Conservation (phyloP, 129 eudicot species). For the Centrapalus pauciflorus region DNA sequence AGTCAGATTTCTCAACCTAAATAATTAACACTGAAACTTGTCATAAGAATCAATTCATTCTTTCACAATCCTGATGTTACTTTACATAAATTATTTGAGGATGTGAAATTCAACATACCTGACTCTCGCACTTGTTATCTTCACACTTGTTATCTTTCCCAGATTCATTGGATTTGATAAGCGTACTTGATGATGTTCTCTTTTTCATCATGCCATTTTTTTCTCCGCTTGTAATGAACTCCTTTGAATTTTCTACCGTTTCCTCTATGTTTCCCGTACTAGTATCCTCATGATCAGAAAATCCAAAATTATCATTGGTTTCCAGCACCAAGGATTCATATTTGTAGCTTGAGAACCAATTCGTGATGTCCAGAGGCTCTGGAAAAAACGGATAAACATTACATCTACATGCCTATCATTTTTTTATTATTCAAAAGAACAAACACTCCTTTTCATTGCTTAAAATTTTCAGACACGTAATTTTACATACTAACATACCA, state of each 20-base stretch:
- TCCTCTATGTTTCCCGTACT: not conserved
- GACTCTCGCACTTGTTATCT: not conserved
- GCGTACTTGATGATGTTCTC: not conserved
- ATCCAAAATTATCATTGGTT: conserved; percentile 41
- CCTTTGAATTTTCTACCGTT: not conserved
- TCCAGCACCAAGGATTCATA: conserved; percentile 66
- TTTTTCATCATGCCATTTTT: not conserved
- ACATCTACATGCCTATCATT: not conserved
- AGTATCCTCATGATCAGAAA: conserved; percentile 23
- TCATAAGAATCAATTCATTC: not conserved
- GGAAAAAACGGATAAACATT: not conserved
- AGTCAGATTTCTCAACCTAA: conserved; percentile 16
- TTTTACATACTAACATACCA: conserved; percentile 55
- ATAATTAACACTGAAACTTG: not conserved
- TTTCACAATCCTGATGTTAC: not conserved
- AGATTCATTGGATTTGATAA: conserved; percentile 6
- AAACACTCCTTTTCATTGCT: not conserved
- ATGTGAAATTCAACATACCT: not conserved
- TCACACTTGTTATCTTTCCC: not conserved
- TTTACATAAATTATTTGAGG: not conserved
- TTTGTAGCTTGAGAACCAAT: conserved; percentile 75
- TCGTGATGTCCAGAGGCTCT: conserved; percentile 66
- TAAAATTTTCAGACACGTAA: not conserved
- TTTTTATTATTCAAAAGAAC: not conserved
- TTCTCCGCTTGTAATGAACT: not conserved